Evolutionary conservation across 257 asterid genomes (phyloP), one percentile per base, ranked within the genome.

Genomic region (Henckelia pumila): DNA sequence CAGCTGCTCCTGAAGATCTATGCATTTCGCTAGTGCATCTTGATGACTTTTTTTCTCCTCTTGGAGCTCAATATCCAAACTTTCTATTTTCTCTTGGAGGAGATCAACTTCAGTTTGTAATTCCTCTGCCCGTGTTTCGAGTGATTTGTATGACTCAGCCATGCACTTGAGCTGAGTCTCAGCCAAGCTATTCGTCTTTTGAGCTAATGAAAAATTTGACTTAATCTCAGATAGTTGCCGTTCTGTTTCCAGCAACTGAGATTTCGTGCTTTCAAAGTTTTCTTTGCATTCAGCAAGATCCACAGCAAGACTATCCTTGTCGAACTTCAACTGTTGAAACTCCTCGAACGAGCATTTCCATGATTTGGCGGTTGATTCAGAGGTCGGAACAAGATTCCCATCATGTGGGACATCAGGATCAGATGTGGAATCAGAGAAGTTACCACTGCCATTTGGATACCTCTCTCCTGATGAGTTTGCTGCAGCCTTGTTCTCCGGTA

Each of bases 101-200:
- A 77, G 63, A 78, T 84, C 78, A 14, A 86, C 79, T 79, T 90
- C 96, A 70, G 76, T 75, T 75, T 90, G 89, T 40, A 90, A 79
- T 61, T 85, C 90, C 70, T 81, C 95, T 14, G 96, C 84, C 22
- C 95, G 88, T 25, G 82, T 68, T 79, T 90, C 99, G 71, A 90
- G 97, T 25, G 87, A 76, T 35, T 79, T 88, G 82, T 93, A 93
- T 3, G 99, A 93, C 73, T 90, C 97, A 5, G 95, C 95, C 99
- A 93, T 93, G 81, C 99, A 93, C 74, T 88, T 93, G 68, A 93
- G 95, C 83, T 93, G 99, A 32, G 95, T 93, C 81, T 88, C 99
- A 61, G 96, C 86, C 82, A 93, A 84, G 79, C 95, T 78, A 77
- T 90, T 88, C 68, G 84, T 78, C 79, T 80, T 90, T 70, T 86